These are phyloP conservation scores for Anisogramma anomala DNA, from an alignment of 2,329 filamentous ascomycete species.

Conservation along the genomic window DNA sequence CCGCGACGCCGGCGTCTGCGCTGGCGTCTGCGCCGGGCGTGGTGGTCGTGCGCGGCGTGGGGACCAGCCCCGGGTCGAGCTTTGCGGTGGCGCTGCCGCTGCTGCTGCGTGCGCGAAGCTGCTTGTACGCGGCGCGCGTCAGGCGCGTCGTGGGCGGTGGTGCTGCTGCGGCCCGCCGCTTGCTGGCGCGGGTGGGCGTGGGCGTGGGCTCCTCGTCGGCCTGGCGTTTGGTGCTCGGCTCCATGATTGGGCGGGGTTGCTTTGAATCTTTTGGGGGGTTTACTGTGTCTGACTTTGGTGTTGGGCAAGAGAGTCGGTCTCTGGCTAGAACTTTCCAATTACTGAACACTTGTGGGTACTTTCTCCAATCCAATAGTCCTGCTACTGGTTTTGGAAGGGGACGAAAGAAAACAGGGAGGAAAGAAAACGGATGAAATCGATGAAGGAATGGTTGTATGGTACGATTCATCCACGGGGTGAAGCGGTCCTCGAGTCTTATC, in stretches of 20 bases:
- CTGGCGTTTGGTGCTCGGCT: constrained; percentile 2
- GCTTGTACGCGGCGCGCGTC: constrained; percentile 5
- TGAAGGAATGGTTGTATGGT: too few species aligned
- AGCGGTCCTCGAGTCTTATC: not conserved
- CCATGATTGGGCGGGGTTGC: not conserved
- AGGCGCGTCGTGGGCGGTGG: not conserved
- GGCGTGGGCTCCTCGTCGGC: not conserved
- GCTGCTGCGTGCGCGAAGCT: not conserved
- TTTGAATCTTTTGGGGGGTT: not conserved
- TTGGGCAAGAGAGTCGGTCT: too few species aligned
- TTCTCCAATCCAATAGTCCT: too few species aligned
- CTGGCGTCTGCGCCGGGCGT: not conserved
- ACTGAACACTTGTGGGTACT: too few species aligned
- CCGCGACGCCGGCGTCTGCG: not conserved
- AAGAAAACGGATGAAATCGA: too few species aligned
- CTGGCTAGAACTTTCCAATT: too few species aligned
- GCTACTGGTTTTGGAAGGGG: too few species aligned
- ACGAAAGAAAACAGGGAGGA: too few species aligned
- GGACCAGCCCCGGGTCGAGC: constrained; percentile 6
- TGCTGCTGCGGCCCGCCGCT: not conserved
- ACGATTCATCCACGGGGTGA: too few species aligned
- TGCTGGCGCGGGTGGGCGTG: not conserved
- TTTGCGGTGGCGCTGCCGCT: not conserved
- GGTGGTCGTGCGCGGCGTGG: not conserved
- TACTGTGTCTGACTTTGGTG: too few species aligned